Conservation (phyloP, 2,329 filamentous ascomycete species). For the Ophiostoma perfectum region DNA sequence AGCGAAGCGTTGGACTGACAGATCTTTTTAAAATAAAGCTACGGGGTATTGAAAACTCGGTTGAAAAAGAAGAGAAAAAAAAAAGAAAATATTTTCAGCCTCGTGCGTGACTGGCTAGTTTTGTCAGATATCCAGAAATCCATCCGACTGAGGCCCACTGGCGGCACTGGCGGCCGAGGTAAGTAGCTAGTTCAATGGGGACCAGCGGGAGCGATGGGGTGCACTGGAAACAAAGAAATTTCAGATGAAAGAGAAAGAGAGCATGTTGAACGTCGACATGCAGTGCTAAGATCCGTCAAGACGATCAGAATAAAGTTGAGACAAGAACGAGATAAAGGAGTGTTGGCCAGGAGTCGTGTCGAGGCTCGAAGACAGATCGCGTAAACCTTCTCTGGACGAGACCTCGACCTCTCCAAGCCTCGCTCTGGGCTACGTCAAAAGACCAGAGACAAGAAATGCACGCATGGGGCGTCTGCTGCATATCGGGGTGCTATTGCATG, state of each 20-base stretch:
- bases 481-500: not conserved
- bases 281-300: not conserved
- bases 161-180: constrained; percentile 9
- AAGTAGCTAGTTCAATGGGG: no score
- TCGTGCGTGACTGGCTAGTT: constrained; percentile 5
- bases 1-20: no score
- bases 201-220: not conserved
- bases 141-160: not conserved
- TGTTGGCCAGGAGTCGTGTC: not conserved
- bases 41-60: not conserved
- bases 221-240: not conserved
- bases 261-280: not conserved
- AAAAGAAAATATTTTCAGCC: not conserved
- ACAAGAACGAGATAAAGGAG: not conserved
- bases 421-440: no score
- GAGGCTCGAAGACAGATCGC: not conserved
- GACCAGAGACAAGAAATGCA: not conserved
- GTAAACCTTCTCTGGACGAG: not conserved
- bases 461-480: not conserved
- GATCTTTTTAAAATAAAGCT: not conserved
- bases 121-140: not conserved
- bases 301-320: constrained; percentile 1
- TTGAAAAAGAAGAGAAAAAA: not conserved
- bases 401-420: not conserved
- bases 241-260: not conserved